These are phyloP conservation scores for Camellia japonica DNA, from an alignment of 148 eudicot species.

Conservation along the genomic window DNA sequence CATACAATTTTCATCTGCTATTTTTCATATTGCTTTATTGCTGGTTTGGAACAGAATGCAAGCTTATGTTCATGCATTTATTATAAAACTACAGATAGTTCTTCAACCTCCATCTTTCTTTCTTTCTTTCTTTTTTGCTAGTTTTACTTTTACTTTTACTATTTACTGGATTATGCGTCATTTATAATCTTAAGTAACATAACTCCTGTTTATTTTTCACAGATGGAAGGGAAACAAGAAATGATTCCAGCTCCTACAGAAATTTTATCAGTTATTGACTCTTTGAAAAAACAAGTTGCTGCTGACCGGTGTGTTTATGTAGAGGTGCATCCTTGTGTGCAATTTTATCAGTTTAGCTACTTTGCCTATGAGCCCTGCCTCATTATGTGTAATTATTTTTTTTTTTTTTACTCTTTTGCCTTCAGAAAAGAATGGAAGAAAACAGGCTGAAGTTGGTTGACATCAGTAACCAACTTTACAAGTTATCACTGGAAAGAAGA, in stretches of 20 bases:
- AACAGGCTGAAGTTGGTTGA: slow-evolving; percentile 58
- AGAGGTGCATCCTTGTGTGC: slow-evolving; percentile 46
- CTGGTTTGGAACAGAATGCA: background rate
- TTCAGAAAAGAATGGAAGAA: slow-evolving; percentile 75
- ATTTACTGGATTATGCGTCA: background rate
- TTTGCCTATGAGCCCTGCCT: background rate
- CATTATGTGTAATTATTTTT: background rate
- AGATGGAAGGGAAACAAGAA: slow-evolving; percentile 35
- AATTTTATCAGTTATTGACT: slow-evolving; percentile 58
- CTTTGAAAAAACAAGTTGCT: slow-evolving; percentile 64
- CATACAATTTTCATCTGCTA: background rate
- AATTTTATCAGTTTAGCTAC: background rate
- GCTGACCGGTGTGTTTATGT: slow-evolving; percentile 53
- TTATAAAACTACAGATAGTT: background rate
- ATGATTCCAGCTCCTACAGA: slow-evolving; percentile 34
- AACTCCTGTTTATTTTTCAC: slow-evolving; percentile 17
- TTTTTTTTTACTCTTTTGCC: slow-evolving; percentile 17
- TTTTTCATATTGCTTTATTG: background rate
- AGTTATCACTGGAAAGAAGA: slow-evolving; percentile 56
- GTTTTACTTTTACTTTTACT: background rate
- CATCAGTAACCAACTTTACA: slow-evolving; percentile 39
- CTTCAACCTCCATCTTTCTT: background rate
- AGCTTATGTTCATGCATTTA: background rate
- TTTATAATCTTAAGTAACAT: background rate
- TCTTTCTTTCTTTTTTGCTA: background rate